Conservation (phyloP, 306 rosid species). For the Canavalia gladiata region DNA sequence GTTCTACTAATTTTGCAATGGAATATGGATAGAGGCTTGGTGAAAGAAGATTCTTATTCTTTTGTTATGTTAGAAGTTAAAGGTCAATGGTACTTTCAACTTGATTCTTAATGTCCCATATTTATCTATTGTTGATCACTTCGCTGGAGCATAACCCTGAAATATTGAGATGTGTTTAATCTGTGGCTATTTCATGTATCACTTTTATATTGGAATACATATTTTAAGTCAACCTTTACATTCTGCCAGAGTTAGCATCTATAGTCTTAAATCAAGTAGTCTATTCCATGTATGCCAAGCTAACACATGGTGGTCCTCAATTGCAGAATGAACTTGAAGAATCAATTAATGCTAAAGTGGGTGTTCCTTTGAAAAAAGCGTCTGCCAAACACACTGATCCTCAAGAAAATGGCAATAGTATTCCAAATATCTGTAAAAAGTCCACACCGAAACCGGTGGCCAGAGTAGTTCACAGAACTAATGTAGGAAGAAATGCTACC, state of each 20-base stretch:
- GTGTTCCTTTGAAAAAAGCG: conserved; percentile 26
- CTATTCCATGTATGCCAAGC: conserved; percentile 7
- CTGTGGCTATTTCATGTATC: conserved; percentile 23
- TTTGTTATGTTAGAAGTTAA: conserved; percentile 13
- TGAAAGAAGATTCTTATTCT: conserved; percentile 24
- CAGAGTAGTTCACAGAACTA: conserved; percentile 40
- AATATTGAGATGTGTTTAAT: conserved; percentile 15
- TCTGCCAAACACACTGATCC: conserved; percentile 38
- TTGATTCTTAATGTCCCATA: conserved; percentile 31
- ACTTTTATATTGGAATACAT: neutral
- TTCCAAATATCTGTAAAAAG: conserved; percentile 15
- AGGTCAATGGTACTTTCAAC: conserved; percentile 26
- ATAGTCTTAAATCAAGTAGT: conserved; percentile 23
- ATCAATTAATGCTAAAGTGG: conserved; percentile 40
- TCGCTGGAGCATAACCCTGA: conserved; percentile 8
- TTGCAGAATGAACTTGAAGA: conserved; percentile 56
- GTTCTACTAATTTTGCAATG: conserved; percentile 25
- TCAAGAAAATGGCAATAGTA: conserved; percentile 28
- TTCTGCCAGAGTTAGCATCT: conserved; percentile 22
- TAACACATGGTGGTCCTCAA: conserved; percentile 36
- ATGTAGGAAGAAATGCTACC: conserved; percentile 43
- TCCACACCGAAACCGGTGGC: conserved; percentile 33
- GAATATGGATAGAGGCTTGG: conserved; percentile 16
- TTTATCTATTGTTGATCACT: conserved; percentile 19
- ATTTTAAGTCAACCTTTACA: conserved; percentile 11